Percentiles rank a stretch among this genome's conserved stretches.
These are phyloP conservation scores for Bombardia bombarda DNA, from an alignment of 495 filamentous ascomycete genomes.

Conservation along the genomic window DNA sequence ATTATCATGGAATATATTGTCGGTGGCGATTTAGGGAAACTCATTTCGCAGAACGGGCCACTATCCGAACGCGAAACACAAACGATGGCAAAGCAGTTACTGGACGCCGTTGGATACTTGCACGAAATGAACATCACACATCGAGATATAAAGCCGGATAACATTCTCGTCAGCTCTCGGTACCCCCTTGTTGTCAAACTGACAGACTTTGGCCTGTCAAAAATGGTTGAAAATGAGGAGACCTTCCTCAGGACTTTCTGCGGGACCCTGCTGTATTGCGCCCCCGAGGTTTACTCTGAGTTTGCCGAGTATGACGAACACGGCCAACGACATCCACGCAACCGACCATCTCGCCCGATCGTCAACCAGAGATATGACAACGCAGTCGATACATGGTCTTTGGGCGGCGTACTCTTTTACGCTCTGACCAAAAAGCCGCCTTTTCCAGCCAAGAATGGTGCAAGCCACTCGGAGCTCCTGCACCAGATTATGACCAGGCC, in stretches of 20 bases:
- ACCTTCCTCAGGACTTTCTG: constrained; percentile 96
- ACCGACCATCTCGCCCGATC: constrained; percentile 22
- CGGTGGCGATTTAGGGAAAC: constrained; percentile 72
- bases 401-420: constrained; percentile 84
- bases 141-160: constrained; percentile 96
- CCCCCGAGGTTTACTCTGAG: constrained; percentile 89
- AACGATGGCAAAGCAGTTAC: constrained; percentile 64
- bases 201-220: constrained; percentile 86
- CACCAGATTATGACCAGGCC: constrained; percentile 70
- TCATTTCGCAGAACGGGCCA: constrained; percentile 49
- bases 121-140: constrained; percentile 85
- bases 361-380: constrained; percentile 64
- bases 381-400: constrained; percentile 90
- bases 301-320: constrained; percentile 52
- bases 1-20: constrained; percentile 90
- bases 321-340: constrained; percentile 35
- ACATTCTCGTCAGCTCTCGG: constrained; percentile 71
- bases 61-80: constrained; percentile 62
- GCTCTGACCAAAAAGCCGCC: constrained; percentile 68
- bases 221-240: constrained; percentile 76
- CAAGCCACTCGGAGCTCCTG: constrained; percentile 56
- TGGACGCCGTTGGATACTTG: constrained; percentile 78
- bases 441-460: constrained; percentile 56
- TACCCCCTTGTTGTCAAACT: constrained; percentile 79
- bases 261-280: constrained; percentile 90